These are phyloP conservation scores for Papiliotrema flavescens DNA, from an alignment of 1,284 basidiomycete species.

Conservation along the genomic window DNA sequence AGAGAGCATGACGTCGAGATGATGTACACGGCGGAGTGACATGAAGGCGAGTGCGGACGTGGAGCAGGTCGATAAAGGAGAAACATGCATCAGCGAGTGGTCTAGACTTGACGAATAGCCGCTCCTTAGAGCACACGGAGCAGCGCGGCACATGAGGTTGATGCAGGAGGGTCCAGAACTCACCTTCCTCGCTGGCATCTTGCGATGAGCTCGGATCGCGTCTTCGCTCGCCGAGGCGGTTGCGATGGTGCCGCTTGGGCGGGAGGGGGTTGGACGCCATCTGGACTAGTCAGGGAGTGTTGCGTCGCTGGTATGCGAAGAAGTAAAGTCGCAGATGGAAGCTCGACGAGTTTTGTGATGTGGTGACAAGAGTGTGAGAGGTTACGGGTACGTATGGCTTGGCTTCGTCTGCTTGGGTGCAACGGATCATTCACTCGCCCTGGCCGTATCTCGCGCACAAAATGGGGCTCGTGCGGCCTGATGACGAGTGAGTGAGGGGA, in stretches of 20 bases:
- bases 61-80: not conserved
- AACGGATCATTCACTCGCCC: too few species aligned
- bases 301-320: too few species aligned
- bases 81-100: not conserved
- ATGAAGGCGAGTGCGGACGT: not conserved
- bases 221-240: conserved; percentile 25
- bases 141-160: too few species aligned
- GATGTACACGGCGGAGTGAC: not conserved
- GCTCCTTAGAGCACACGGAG: too few species aligned
- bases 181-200: conserved; percentile 49
- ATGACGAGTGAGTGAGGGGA: too few species aligned
- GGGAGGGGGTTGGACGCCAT: conserved; percentile 6
- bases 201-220: conserved; percentile 35
- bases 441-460: too few species aligned
- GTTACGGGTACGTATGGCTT: not conserved
- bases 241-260: conserved; percentile 24
- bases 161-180: too few species aligned
- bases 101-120: not conserved
- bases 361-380: not conserved
- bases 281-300: too few species aligned
- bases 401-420: not conserved
- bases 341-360: not conserved
- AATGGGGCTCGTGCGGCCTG: too few species aligned
- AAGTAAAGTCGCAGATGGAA: too few species aligned
- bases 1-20: too few species aligned